These are phyloP conservation scores for Cenchrus fungigraminus DNA, from an alignment of 176 grass and related monocot genomes.

Conservation along the genomic window DNA sequence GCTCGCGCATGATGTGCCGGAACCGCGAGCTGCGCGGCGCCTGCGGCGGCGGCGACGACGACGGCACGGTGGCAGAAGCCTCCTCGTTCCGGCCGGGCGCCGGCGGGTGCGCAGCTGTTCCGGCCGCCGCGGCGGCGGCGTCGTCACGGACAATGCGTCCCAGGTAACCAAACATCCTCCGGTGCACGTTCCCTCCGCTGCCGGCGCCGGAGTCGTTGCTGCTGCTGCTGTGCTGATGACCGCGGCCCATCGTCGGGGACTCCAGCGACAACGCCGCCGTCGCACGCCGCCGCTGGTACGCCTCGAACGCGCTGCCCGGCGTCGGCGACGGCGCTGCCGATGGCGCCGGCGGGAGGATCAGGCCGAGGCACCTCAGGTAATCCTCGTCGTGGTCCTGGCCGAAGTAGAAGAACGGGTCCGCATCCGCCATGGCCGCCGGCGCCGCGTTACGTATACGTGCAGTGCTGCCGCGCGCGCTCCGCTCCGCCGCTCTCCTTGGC, in stretches of 20 bases:
- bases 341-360: not conserved
- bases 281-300: constrained; percentile 4
- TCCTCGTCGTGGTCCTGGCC: not conserved
- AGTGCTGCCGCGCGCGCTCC: not conserved
- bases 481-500: not conserved
- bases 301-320: constrained; percentile 24
- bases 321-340: not conserved
- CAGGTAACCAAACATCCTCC: constrained; percentile 39
- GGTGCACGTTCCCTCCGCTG: constrained; percentile 10
- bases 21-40: constrained; percentile 33
- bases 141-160: not conserved
- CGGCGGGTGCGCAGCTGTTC: not conserved
- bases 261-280: not conserved
- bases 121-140: not conserved
- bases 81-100: not conserved
- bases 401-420: constrained; percentile 42
- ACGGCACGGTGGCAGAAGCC: too few relatives aligned
- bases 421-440: constrained; percentile 26
- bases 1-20: constrained; percentile 58
- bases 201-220: not conserved
- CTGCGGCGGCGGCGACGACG: not conserved
- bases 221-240: not conserved
- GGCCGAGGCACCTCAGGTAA: constrained; percentile 9
- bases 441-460: not conserved
- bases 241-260: not conserved